Conservation (phyloP, 345 rosid genomes). For the Lenwebbia sp. region DNA sequence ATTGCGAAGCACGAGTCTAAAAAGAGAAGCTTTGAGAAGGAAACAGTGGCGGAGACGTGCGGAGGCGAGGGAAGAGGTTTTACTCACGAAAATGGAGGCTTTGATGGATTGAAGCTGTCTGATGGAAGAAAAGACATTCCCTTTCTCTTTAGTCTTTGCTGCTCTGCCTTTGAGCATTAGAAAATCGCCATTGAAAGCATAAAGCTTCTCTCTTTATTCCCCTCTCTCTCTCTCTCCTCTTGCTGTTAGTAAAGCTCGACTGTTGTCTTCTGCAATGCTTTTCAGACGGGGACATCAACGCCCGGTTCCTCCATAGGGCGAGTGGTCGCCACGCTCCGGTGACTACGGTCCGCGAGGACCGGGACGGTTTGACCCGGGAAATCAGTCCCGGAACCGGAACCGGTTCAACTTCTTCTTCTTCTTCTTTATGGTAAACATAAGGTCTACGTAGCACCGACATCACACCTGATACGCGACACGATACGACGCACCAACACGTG, state of each 20-base stretch:
- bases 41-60: not conserved
- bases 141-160: not conserved
- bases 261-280: not conserved
- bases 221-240: not conserved
- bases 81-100: not conserved
- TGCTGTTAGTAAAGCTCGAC: not conserved
- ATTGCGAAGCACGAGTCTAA: not conserved
- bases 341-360: not conserved
- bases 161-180: not conserved
- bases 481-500: no score
- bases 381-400: not conserved
- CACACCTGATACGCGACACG: no score
- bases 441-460: no score
- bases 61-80: not conserved
- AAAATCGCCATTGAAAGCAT: not conserved
- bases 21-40: not conserved
- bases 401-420: fast-evolving
- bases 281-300: not conserved
- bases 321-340: not conserved
- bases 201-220: not conserved
- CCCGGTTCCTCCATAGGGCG: no score
- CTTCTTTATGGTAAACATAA: no score
- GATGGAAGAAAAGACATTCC: not conserved
- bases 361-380: not conserved
- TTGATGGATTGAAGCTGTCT: not conserved